A percentile compares a stretch with the other conserved stretches of the same genome.
Conservation (phyloP, 2,329 filamentous ascomycete species). For the Plectosphaerella plurivora region DNA sequence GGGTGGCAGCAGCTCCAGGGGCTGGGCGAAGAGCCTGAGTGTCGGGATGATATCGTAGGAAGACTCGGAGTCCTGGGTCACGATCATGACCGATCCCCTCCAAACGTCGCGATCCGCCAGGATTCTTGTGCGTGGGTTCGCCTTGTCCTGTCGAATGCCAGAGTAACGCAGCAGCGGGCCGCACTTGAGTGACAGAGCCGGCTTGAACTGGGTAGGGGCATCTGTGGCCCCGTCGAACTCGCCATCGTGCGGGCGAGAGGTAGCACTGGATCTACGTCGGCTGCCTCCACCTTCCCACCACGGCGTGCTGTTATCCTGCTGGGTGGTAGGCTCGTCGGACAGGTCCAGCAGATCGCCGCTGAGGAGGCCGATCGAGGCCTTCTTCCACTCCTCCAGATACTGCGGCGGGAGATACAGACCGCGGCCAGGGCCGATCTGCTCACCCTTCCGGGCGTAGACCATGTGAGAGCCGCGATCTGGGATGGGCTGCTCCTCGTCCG, state of each 20-base stretch:
- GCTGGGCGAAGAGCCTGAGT: conserved; percentile 80
- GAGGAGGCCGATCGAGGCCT: conserved; percentile 59
- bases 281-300: conserved; percentile 70
- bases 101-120: conserved; percentile 69
- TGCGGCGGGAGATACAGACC: conserved; percentile 54
- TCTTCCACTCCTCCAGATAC: conserved; percentile 70
- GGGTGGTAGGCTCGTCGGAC: conserved; percentile 27
- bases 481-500: neutral
- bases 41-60: conserved; percentile 76
- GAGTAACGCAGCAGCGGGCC: conserved; percentile 88
- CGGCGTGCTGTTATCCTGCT: conserved; percentile 48
- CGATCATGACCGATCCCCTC: conserved; percentile 93
- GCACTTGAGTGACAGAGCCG: conserved; percentile 79
- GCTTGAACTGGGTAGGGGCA: conserved; percentile 70
- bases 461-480: conserved; percentile 32
- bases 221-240: conserved; percentile 56
- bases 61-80: conserved; percentile 80
- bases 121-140: conserved; percentile 20
- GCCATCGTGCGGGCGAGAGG: conserved; percentile 51
- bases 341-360: conserved; percentile 57
- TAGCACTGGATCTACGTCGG: conserved; percentile 40
- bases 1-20: conserved; percentile 75
- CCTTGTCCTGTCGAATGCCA: conserved; percentile 66
- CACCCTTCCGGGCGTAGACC: conserved; percentile 33
- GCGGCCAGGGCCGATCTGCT: conserved; percentile 41